Evolutionary conservation across 2,329 filamentous ascomycete species (phyloP).

Genomic region (Alternaria brassicicola): DNA sequence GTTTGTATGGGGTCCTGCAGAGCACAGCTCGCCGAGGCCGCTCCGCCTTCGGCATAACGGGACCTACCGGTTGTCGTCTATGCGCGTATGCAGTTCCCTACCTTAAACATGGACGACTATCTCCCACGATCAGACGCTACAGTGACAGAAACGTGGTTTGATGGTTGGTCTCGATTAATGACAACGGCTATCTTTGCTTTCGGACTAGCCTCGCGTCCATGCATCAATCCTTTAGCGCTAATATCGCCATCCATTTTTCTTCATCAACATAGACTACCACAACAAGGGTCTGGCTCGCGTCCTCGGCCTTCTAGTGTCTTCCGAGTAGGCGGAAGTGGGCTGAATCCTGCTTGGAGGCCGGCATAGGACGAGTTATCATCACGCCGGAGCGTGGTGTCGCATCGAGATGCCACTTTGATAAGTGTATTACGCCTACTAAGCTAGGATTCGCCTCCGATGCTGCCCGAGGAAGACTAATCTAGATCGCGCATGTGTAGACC

Average conservation of each 20-base stretch:
- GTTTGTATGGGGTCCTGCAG: conserved; percentile 36
- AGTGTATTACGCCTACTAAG: conserved; percentile 21
- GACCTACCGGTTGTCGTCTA: conserved; percentile 6
- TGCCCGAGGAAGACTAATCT: conserved; percentile 15
- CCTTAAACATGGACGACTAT: conserved; percentile 25
- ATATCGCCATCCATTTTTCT: conserved; percentile 18
- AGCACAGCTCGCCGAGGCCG: conserved; percentile 22
- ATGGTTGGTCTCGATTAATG: conserved; percentile 31
- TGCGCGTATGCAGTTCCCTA: conserved; percentile 4
- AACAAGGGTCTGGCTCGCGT: conserved; percentile 8
- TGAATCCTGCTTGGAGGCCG: not conserved
- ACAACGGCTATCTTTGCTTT: conserved; percentile 21
- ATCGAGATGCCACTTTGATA: conserved; percentile 15
- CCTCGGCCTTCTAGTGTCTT: not conserved
- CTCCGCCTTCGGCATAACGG: conserved; percentile 10
- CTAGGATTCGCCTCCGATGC: conserved; percentile 10
- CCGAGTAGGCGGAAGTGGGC: conserved; percentile 3
- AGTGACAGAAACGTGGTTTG: conserved; percentile 28
- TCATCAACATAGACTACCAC: conserved; percentile 7
- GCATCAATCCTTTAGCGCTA: conserved; percentile 11
- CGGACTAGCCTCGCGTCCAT: conserved; percentile 22
- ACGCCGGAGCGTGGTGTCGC: not conserved
- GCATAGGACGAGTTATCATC: not conserved
- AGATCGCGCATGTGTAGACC: conserved; percentile 14
- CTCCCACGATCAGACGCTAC: conserved; percentile 25